These are phyloP conservation scores for Sisymbrium altissimum DNA, from an alignment of 345 rosid species.

Conservation along the genomic window DNA sequence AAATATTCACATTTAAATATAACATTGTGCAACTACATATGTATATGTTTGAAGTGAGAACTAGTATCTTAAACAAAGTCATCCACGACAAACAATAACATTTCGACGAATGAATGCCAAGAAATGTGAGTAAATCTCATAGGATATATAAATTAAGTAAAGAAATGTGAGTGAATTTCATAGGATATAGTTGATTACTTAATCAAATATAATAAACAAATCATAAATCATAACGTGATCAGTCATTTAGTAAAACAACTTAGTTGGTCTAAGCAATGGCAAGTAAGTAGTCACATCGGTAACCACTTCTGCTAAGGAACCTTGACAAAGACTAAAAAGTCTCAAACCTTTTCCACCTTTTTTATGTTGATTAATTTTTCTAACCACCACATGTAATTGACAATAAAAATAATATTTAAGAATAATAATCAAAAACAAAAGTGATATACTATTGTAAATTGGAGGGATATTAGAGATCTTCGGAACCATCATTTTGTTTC, in stretches of 20 bases:
- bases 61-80: neutral
- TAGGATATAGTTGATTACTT: too few species aligned
- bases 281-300: conserved; percentile 14
- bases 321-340: conserved; percentile 4
- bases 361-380: neutral
- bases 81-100: too few species aligned
- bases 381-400: conserved; percentile 26
- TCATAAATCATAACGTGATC: conserved; percentile 1
- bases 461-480: neutral
- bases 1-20: too few species aligned
- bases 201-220: neutral
- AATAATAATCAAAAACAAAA: neutral
- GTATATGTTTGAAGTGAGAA: too few species aligned
- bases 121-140: too few species aligned
- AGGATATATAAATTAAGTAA: too few species aligned
- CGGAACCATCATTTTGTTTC: neutral
- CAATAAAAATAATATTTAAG: neutral
- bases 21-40: too few species aligned
- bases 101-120: too few species aligned
- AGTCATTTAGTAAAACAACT: neutral
- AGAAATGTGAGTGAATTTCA: too few species aligned
- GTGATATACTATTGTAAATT: neutral
- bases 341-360: neutral
- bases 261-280: conserved; percentile 11
- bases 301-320: conserved; percentile 18